Percentiles rank a stretch among this genome's conserved stretches.
These are phyloP conservation scores for Exophiala sideris DNA, from an alignment of 2,329 filamentous ascomycete genomes.

Conservation along the genomic window DNA sequence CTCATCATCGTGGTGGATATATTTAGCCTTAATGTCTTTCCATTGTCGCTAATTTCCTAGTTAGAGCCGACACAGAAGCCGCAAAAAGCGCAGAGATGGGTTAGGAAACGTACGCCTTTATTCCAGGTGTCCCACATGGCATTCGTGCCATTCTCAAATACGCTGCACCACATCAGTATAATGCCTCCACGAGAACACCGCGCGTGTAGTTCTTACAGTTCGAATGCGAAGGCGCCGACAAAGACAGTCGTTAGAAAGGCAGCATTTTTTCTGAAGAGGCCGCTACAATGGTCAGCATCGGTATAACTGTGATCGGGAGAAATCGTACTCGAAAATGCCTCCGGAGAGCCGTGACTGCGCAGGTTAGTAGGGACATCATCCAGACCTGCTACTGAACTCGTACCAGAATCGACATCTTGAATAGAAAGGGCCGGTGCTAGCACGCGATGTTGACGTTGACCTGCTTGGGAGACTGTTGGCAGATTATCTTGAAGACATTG, in stretches of 20 bases:
- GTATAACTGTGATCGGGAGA: conserved; percentile 19
- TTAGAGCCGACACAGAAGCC: not conserved
- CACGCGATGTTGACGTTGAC: no score
- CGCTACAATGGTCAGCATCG: conserved; percentile 49
- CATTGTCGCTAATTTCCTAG: conserved; percentile 75
- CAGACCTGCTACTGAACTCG: conserved; percentile 31
- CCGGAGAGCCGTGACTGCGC: conserved; percentile 45
- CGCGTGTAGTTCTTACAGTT: conserved; percentile 66
- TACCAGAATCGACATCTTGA: conserved; percentile 43
- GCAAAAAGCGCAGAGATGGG: not conserved
- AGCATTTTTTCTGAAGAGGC: conserved; percentile 80
- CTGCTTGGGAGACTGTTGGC: no score
- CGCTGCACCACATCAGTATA: conserved; percentile 49
- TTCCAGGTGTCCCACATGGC: conserved; percentile 83
- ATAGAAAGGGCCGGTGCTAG: not conserved
- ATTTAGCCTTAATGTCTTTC: conserved; percentile 96
- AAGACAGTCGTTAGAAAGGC: conserved; percentile 87
- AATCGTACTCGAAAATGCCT: conserved; percentile 59
- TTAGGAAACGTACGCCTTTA: conserved; percentile 69
- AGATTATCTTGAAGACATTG: no score
- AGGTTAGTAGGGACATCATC: not conserved
- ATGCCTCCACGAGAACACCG: not conserved
- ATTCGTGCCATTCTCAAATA: conserved; percentile 78
- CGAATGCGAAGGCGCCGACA: conserved; percentile 79
- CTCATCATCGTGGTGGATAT: conserved; percentile 68